Evolutionary conservation across 2,329 filamentous ascomycete genomes (phyloP).

Genomic region (Stemphylium beticola): DNA sequence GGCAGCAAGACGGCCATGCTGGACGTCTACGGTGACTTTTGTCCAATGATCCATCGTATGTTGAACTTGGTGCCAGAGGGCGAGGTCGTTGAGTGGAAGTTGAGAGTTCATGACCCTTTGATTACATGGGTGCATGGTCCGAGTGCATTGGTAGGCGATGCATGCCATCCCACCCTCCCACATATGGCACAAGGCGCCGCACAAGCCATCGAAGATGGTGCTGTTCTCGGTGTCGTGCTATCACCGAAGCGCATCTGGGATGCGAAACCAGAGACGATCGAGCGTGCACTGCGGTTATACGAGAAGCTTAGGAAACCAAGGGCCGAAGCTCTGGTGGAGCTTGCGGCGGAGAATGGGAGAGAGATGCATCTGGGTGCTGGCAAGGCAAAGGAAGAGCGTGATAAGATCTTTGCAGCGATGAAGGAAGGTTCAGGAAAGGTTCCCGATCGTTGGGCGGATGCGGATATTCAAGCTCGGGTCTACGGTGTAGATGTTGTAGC

Average conservation of each 20-base stretch:
- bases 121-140: slow-evolving; percentile 65
- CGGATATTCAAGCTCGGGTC: slow-evolving; percentile 57
- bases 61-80: slow-evolving; percentile 67
- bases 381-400: slow-evolving; percentile 64
- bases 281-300: slow-evolving; percentile 62
- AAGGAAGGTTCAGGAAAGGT: slow-evolving; percentile 53
- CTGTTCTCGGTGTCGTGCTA: slow-evolving; percentile 61
- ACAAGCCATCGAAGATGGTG: slow-evolving; percentile 69
- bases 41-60: slow-evolving; percentile 65
- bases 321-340: slow-evolving; percentile 62
- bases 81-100: slow-evolving; percentile 71
- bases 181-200: slow-evolving; percentile 70
- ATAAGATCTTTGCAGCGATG: slow-evolving; percentile 60
- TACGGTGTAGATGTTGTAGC: slow-evolving; percentile 56
- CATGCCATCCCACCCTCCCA: slow-evolving; percentile 68
- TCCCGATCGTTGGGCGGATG: slow-evolving; percentile 61
- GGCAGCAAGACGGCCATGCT: slow-evolving; percentile 68
- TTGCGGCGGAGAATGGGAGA: slow-evolving; percentile 62
- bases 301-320: slow-evolving; percentile 63
- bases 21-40: slow-evolving; percentile 65
- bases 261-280: slow-evolving; percentile 52
- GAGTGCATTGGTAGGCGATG: slow-evolving; percentile 63
- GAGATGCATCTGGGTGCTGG: slow-evolving; percentile 64
- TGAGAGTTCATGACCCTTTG: slow-evolving; percentile 67
- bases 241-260: slow-evolving; percentile 55